These are phyloP conservation scores for Russula foetens DNA, from an alignment of 768 basidiomycete species.

Conservation along the genomic window DNA sequence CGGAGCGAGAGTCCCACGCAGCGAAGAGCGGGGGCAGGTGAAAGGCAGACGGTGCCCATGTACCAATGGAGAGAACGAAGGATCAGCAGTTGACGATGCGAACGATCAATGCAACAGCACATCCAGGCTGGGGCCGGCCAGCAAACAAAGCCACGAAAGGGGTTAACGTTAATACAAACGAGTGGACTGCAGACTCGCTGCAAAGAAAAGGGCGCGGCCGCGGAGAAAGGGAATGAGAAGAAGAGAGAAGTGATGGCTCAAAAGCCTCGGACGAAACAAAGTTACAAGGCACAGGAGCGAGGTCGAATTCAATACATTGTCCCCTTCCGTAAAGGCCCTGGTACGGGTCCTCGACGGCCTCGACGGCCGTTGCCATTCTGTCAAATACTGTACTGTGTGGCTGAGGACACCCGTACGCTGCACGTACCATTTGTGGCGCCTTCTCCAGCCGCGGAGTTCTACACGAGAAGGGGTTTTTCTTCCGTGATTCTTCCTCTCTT, in stretches of 20 bases:
- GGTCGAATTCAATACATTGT: neutral
- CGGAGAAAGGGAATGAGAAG: neutral
- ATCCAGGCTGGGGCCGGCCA: constrained; percentile 28
- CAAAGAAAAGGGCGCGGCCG: constrained; percentile 18
- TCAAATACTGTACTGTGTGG: neutral
- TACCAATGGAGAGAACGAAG: constrained; percentile 14
- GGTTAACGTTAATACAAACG: constrained; percentile 26
- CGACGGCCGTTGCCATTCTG: neutral
- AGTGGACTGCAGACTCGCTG: constrained; percentile 45
- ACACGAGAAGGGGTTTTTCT: too few species aligned
- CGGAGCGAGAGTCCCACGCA: constrained; percentile 45
- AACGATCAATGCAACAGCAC: constrained; percentile 30
- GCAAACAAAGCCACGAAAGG: constrained; percentile 14
- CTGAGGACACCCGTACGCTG: too few species aligned
- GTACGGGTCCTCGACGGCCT: neutral
- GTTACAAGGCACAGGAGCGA: too few species aligned
- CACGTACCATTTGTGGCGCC: neutral
- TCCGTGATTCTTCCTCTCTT: too few species aligned
- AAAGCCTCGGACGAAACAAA: neutral
- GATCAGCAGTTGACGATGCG: constrained; percentile 15
- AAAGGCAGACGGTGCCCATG: constrained; percentile 45
- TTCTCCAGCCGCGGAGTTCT: too few species aligned
- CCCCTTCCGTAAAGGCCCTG: neutral
- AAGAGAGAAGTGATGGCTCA: neutral
- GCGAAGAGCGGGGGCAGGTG: constrained; percentile 61